Conservation (phyloP, 2,329 filamentous ascomycete species). For the Aureobasidium sp. region DNA sequence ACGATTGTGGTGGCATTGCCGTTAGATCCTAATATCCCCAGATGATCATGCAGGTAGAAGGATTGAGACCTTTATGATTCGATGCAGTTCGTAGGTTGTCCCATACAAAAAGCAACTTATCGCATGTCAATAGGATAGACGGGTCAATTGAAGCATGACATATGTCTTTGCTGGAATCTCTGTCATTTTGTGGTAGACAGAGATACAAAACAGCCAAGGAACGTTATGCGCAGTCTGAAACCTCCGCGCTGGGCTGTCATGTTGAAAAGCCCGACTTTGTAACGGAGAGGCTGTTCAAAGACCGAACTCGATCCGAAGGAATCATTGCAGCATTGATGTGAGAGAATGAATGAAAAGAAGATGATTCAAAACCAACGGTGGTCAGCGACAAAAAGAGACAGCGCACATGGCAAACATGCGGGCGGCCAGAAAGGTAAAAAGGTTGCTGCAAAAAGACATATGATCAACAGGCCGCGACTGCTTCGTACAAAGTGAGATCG, state of each 20-base stretch:
- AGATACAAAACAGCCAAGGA: constrained; percentile 6
- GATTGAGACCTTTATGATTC: background rate
- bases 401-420: constrained; percentile 1
- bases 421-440: background rate
- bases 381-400: background rate
- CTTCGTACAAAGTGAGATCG: constrained; percentile 8
- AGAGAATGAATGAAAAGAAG: background rate
- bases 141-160: background rate
- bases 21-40: background rate
- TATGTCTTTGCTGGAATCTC: background rate
- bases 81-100: background rate
- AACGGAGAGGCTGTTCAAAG: background rate
- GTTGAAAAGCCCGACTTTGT: background rate
- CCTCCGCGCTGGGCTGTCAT: constrained; percentile 5
- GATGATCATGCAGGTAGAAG: background rate
- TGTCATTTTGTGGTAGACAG: background rate
- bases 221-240: constrained; percentile 9
- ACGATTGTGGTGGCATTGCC: constrained; percentile 1
- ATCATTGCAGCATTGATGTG: background rate
- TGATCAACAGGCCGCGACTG: constrained; percentile 2
- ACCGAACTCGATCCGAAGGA: background rate
- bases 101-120: background rate
- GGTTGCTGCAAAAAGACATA: background rate
- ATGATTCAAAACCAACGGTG: background rate
- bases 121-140: background rate